Base-by-base conservation (phyloP, 2,329 filamentous ascomycete genomes). In the Claviceps paspali region DNA sequence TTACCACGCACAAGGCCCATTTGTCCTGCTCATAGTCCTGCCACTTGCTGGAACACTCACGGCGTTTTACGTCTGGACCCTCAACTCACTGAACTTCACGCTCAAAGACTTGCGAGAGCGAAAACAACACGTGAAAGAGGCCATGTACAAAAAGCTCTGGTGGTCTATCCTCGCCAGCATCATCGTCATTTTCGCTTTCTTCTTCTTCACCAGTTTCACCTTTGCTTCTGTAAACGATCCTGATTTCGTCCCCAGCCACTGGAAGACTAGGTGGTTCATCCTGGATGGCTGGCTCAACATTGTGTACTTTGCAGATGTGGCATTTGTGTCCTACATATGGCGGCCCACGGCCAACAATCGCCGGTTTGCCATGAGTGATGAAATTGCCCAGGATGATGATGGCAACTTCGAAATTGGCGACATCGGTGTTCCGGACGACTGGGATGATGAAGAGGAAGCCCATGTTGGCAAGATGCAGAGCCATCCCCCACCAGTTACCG, bases 141-240 rank as follows among this genome's bases (percentile, higher is more conserved):
- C 74, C 60, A 98, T 98, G 92, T 98, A 96, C 63, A 87, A 82
- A 63, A 93, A 92, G 58, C 75, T 98, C 11, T 98, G 92, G 87
- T 98, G 87, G 87, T 88, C 85, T 56, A 94, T 98, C 42, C 68
- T 98, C 32, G 68, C 75, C 45, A 93, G 82, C 55, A 93, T 98
- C 54, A 64, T 96, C 34, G 84, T 96, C 49, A 95, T 96, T 49
- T 98, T 98, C 50, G 86, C 71, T 40, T 98, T 98, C 65, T 95
- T 98, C 68, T 96, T 98, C 67, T 79, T 96, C 66, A 96, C 95
- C 67, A 92, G 83, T 48, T 86, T 95, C 60, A 85, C 83, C 1
- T 94, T 98, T 55, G 88, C 87, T 34, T 87, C 86, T 10, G 76
- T 78, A 33, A 74, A 73, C 33, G 81, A 87, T 45, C 83, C 83